These are phyloP conservation scores for Neophaeococcomyces mojaviensis DNA, from an alignment of 2,329 filamentous ascomycete species.

Conservation along the genomic window DNA sequence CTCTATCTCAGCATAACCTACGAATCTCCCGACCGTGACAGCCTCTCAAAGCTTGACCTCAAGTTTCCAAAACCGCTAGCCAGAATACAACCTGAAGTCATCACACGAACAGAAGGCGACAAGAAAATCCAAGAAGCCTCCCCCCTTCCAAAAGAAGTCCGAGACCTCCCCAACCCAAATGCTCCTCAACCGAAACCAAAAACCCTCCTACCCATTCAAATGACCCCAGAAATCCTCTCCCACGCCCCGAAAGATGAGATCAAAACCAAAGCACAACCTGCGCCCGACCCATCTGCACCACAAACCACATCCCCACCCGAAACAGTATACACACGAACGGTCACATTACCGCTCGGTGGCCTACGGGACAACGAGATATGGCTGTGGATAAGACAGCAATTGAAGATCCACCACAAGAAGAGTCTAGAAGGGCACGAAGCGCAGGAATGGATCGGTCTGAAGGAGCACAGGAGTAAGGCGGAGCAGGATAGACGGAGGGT, in stretches of 20 bases:
- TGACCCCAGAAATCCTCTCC: constrained; percentile 3
- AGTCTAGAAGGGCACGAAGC: background rate
- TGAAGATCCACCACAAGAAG: constrained; percentile 29
- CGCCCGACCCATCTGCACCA: constrained; percentile 6
- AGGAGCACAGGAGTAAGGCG: constrained; percentile 29
- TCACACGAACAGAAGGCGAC: too few species aligned
- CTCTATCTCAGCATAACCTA: constrained; percentile 14
- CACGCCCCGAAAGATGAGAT: constrained; percentile 7
- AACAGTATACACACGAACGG: constrained; percentile 29
- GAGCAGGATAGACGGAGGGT: constrained; percentile 34
- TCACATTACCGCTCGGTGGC: constrained; percentile 25
- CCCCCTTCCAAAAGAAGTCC: constrained; percentile 2
- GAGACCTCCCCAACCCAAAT: background rate
- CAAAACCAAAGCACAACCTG: constrained; percentile 8
- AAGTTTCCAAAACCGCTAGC: too few species aligned
- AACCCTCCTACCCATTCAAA: background rate
- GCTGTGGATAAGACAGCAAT: constrained; percentile 30
- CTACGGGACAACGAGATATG: constrained; percentile 34
- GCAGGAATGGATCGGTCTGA: constrained; percentile 24
- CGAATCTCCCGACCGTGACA: constrained; percentile 33
- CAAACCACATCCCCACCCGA: constrained; percentile 24
- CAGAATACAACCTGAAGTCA: too few species aligned
- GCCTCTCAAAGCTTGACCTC: constrained; percentile 30
- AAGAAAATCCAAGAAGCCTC: background rate
- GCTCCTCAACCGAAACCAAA: background rate